Conservation (phyloP, 2,329 filamentous ascomycete species). For the Mycosphaerella sp. region DNA sequence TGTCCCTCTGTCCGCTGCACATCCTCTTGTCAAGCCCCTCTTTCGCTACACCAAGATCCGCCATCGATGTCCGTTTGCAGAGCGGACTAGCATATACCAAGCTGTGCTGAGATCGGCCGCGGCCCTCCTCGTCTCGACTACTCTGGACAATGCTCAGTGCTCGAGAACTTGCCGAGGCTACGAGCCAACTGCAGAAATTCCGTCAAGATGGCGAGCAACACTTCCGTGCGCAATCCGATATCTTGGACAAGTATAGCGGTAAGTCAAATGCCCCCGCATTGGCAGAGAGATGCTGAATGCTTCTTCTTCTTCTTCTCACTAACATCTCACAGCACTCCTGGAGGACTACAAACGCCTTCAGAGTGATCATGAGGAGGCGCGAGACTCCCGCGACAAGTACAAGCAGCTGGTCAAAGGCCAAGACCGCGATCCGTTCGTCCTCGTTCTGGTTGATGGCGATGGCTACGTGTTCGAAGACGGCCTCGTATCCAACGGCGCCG, state of each 20-base stretch:
- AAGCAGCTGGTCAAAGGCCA: constrained; percentile 46
- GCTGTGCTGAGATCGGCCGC: too few relatives aligned
- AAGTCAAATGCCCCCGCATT: too few relatives aligned
- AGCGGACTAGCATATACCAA: too few relatives aligned
- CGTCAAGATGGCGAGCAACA: constrained; percentile 20
- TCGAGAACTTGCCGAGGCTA: constrained; percentile 16
- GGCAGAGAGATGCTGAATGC: too few relatives aligned
- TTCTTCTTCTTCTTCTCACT: neutral
- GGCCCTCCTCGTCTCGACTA: neutral
- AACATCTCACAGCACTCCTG: constrained; percentile 36
- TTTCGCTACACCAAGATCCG: too few relatives aligned
- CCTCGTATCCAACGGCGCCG: constrained; percentile 32
- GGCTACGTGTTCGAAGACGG: constrained; percentile 45
- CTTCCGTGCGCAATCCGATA: constrained; percentile 22
- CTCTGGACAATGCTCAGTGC: constrained; percentile 18
- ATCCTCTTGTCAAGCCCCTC: too few relatives aligned
- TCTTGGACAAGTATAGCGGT: constrained; percentile 38
- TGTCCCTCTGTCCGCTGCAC: too few relatives aligned
- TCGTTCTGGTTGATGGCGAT: constrained; percentile 58
- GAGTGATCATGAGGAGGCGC: constrained; percentile 53
- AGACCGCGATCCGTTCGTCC: constrained; percentile 53
- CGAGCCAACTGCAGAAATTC: constrained; percentile 23
- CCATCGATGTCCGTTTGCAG: too few relatives aligned
- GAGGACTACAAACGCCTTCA: constrained; percentile 51
- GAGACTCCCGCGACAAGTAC: constrained; percentile 49